Evolutionary conservation across 73 alveolate species (phyloP).

Genomic region (Tetrahymena elliotti): DNA sequence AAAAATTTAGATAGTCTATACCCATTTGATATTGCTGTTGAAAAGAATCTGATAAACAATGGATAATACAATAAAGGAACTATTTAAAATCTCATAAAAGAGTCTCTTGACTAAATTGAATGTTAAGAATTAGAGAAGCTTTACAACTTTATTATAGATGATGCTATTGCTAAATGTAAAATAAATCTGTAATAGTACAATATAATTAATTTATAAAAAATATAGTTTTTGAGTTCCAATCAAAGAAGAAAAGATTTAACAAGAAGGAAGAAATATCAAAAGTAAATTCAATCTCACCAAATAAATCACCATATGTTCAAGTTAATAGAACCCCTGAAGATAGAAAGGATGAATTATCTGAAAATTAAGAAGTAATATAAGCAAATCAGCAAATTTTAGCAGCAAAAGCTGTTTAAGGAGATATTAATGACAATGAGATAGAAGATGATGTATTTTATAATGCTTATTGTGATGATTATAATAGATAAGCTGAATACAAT

Average conservation of each 20-base stretch:
- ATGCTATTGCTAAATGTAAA: background rate
- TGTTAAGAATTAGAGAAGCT: background rate
- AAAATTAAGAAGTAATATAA: background rate
- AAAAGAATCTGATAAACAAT: background rate
- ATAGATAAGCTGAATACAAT: background rate
- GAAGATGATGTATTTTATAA: background rate
- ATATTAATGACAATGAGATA: background rate
- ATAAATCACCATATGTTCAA: background rate
- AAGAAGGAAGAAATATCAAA: background rate
- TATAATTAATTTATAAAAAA: background rate
- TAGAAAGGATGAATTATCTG: background rate
- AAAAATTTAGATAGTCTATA: background rate
- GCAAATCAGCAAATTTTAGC: background rate
- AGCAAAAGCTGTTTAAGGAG: background rate
- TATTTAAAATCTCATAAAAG: background rate
- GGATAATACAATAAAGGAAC: background rate
- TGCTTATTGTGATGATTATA: background rate
- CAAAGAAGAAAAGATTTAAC: background rate
- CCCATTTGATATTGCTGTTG: background rate
- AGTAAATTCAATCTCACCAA: background rate
- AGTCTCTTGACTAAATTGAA: background rate
- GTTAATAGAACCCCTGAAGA: background rate
- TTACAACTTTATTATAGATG: background rate
- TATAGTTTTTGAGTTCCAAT: background rate
- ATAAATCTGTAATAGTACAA: background rate